These are phyloP conservation scores for Lecanoromycetidae sp. DNA, from an alignment of 2,329 filamentous ascomycete species.

Conservation along the genomic window DNA sequence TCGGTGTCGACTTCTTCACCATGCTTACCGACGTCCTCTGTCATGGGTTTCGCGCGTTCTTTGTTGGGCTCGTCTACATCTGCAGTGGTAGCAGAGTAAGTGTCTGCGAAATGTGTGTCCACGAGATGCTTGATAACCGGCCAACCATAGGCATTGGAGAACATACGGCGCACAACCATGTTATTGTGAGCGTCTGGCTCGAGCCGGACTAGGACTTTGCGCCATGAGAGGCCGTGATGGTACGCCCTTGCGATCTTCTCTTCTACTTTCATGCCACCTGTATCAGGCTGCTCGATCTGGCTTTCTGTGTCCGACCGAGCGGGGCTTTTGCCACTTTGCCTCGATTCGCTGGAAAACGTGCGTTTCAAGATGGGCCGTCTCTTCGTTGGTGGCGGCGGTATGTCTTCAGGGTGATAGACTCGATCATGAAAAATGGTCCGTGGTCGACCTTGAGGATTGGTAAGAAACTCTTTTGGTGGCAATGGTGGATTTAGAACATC, in stretches of 20 bases:
- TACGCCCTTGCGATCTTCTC: conserved; percentile 97
- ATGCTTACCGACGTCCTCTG: conserved; percentile 45
- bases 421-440: conserved; percentile 95
- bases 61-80: conserved; percentile 55
- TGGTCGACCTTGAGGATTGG: conserved; percentile 68
- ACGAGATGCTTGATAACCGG: conserved; percentile 90
- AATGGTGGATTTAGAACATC: conserved; percentile 85
- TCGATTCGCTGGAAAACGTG: conserved; percentile 29
- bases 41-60: conserved; percentile 55
- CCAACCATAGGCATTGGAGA: conserved; percentile 95
- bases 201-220: conserved; percentile 87
- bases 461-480: conserved; percentile 66
- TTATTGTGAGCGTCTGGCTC: conserved; percentile 98
- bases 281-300: conserved; percentile 28
- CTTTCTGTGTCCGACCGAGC: conserved; percentile 15
- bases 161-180: conserved; percentile 91
- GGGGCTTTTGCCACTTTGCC: conserved; percentile 11
- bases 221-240: conserved; percentile 82
- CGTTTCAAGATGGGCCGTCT: conserved; percentile 6
- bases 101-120: conserved; percentile 84
- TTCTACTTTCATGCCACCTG: conserved; percentile 67
- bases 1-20: conserved; percentile 51
- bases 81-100: conserved; percentile 49
- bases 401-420: conserved; percentile 86
- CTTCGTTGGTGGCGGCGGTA: conserved; percentile 59